Conservation (phyloP, 208 protist genomes). For the Acanthamoeba triangularis region DNA sequence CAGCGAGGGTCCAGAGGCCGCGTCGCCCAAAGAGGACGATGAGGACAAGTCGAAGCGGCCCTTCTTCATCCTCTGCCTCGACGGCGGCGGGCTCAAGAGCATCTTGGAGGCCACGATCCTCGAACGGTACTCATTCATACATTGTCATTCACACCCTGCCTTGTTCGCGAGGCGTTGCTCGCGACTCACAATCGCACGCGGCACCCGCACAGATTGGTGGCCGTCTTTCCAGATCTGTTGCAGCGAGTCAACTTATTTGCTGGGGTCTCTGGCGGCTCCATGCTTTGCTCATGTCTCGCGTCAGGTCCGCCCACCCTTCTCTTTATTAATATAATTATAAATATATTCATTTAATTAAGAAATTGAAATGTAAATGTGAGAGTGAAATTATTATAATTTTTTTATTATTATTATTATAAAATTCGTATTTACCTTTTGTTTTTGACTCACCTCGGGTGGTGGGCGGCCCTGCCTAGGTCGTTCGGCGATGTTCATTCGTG, state of each 20-base stretch:
- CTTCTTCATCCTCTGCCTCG: conserved; percentile 70
- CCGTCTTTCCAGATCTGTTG: conserved; percentile 49
- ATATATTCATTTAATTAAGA: background rate
- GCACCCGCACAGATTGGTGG: background rate
- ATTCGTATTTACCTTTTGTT: background rate
- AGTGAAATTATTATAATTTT: background rate
- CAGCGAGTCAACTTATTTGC: conserved; percentile 61
- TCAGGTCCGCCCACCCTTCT: background rate
- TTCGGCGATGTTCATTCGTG: conserved; percentile 32
- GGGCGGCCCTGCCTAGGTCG: background rate
- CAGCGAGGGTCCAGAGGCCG: background rate
- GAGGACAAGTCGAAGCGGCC: background rate
- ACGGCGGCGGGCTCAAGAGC: conserved; percentile 67
- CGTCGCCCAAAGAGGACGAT: background rate
- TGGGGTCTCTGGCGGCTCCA: conserved; percentile 57
- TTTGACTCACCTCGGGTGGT: background rate
- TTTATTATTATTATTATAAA: background rate
- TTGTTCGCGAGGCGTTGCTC: background rate
- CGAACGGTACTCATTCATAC: conserved; percentile 1
- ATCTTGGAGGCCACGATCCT: conserved; percentile 73
- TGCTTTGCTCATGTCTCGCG: conserved; percentile 27
- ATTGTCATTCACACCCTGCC: background rate
- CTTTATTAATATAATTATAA: background rate
- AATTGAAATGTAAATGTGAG: too few relatives aligned
- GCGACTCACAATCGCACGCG: background rate